Percentiles rank a stretch among this genome's conserved stretches.
These are phyloP conservation scores for Pseudogymnoascus sp. DNA, from an alignment of 2,329 filamentous ascomycete genomes.

Conservation along the genomic window DNA sequence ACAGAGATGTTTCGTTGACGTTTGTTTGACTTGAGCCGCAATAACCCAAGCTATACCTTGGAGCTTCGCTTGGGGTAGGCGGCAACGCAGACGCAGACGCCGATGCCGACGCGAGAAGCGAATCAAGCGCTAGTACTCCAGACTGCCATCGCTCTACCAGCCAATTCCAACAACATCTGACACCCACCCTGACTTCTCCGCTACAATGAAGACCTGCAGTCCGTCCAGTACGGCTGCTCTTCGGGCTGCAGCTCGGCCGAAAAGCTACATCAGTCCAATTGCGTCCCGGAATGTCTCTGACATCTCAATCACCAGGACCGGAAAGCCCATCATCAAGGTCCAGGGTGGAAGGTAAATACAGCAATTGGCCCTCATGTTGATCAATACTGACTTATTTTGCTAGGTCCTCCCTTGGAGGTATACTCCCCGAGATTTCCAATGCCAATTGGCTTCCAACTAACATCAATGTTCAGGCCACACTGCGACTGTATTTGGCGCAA, in stretches of 20 bases:
- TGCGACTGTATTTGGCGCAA: slow-evolving; percentile 95
- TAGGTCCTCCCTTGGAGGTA: slow-evolving; percentile 84
- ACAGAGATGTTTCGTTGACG: background rate
- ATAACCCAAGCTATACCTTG: slow-evolving; percentile 9
- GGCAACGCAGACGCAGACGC: background rate
- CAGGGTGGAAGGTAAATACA: slow-evolving; percentile 76
- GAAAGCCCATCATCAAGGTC: slow-evolving; percentile 85
- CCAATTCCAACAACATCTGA: slow-evolving; percentile 1
- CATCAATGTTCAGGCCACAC: slow-evolving; percentile 63
- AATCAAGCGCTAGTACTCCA: slow-evolving; percentile 10
- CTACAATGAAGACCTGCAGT: slow-evolving; percentile 32
- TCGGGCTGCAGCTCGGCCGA: slow-evolving; percentile 48
- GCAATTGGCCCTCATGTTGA: slow-evolving; percentile 1
- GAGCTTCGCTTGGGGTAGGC: slow-evolving; percentile 10
- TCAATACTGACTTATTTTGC: background rate
- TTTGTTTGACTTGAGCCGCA: slow-evolving; percentile 2
- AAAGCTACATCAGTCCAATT: slow-evolving; percentile 39
- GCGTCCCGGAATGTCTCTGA: slow-evolving; percentile 59
- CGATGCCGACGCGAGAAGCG: slow-evolving; percentile 8
- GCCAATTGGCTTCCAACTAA: slow-evolving; percentile 22
- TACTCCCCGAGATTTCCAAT: slow-evolving; percentile 18
- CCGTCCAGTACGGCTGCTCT: slow-evolving; percentile 47
- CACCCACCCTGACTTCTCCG: slow-evolving; percentile 14
- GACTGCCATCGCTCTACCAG: background rate
- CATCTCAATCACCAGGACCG: slow-evolving; percentile 87